Percentiles rank a stretch among this genome's conserved stretches.
Conservation (phyloP, 495 filamentous ascomycete species). For the Ascobolus immersus region DNA sequence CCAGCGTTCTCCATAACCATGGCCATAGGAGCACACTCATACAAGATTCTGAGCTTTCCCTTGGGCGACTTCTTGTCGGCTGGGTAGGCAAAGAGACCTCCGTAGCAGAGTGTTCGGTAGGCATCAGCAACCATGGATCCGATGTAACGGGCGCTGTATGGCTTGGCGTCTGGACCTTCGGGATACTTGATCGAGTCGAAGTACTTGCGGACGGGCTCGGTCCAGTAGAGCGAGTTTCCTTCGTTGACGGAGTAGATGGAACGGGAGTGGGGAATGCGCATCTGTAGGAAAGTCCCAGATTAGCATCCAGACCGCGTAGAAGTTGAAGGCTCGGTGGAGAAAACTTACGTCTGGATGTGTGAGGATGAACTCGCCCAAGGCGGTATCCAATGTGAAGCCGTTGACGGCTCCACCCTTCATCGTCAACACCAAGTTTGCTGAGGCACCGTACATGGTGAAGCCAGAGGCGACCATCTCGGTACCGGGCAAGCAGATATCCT, state of each 20-base stretch:
- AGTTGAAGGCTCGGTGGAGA: background rate
- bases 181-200: constrained; percentile 68
- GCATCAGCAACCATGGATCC: constrained; percentile 96
- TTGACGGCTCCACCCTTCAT: constrained; percentile 87
- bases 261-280: constrained; percentile 54
- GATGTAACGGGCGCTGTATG: constrained; percentile 85
- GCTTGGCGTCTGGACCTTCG: constrained; percentile 44
- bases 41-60: constrained; percentile 89
- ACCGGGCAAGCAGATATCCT: constrained; percentile 69
- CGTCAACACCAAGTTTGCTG: constrained; percentile 83
- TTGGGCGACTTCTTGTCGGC: constrained; percentile 95
- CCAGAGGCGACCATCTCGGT: constrained; percentile 78
- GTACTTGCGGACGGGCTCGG: constrained; percentile 65
- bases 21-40: constrained; percentile 98
- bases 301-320: background rate
- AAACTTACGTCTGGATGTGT: constrained; percentile 48
- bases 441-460: constrained; percentile 99
- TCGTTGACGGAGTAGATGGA: constrained; percentile 97
- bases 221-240: constrained; percentile 91
- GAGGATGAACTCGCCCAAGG: constrained; percentile 92
- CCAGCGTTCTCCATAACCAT: constrained; percentile 98
- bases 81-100: constrained; percentile 91
- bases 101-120: constrained; percentile 83
- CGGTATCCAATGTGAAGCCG: constrained; percentile 89
- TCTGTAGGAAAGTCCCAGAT: constrained; percentile 18